Base-by-base conservation (phyloP, 2,329 filamentous ascomycete genomes). In the Dichotomopilus funicola region DNA sequence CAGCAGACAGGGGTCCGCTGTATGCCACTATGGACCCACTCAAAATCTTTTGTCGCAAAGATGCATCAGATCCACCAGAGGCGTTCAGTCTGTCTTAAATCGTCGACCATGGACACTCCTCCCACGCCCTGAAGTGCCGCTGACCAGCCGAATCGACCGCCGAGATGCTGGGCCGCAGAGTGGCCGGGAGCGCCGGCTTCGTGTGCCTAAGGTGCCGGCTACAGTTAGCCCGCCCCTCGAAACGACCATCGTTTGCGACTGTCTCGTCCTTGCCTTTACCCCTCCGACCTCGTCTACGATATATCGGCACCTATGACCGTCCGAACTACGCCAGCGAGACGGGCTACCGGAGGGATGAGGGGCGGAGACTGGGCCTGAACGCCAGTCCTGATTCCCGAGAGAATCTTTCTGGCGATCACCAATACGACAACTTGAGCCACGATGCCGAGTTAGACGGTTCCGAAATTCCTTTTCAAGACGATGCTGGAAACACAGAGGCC, bases 171-270 rank as follows among this genome's bases (percentile, higher is more conserved):
- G 53, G 69, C 50, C 62, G 66, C 59, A 64, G 63, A 49, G 58
- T 68, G 42, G 54, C 65, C 35, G 58, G 66, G 57, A 64, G 68
- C 61, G 59, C 66, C 58, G 64, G 70, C 63, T 67, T 70, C 56
- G 66, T 73, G 59, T 74, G 72, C 65, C 62, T 73, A 50, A 63
- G 69, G 65, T 74, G 72, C 60, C 71, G 64, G 47, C 62, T 73
- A 40, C 68, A 65, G 59, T 66, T 71, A 53, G 65, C 68, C 45
- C 59, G 61, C 34, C 62, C 62, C 54, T 19, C 44, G 7, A 49
- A 37, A 13, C 50, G 47, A 9, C 37, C n/a, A 8, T 42, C 47
- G 27, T 37, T 49, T 31, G 38, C 48, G 9, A 8, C 54, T 10
- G 1, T 46, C 34, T 40, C 49, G 13, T 19, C 46, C 9, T 31